Evolutionary conservation across 805 yeast genomes (phyloP).

Genomic region (Candida chilensis): DNA sequence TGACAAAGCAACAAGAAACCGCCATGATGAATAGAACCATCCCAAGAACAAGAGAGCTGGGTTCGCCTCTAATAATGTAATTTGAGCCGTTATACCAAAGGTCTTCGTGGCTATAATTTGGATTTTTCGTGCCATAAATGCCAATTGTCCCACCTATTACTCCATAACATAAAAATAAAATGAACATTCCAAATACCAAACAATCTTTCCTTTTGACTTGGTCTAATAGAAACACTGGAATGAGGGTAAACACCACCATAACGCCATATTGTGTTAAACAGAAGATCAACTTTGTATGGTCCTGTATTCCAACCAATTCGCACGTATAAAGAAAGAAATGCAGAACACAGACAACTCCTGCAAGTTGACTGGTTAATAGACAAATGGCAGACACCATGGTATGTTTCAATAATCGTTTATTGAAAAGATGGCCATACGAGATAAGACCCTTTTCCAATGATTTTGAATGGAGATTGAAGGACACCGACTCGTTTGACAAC

Average conservation of each 20-base stretch:
- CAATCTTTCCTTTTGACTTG: conserved; percentile 19
- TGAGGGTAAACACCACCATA: conserved; percentile 11
- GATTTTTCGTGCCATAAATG: conserved; percentile 9
- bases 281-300: conserved; percentile 4
- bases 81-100: no score
- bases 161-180: conserved; percentile 9
- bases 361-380: conserved; percentile 12
- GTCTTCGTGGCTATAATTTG: no score
- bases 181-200: conserved; percentile 16
- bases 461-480: no score
- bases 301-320: conserved; percentile 14
- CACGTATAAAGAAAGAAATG: conserved; percentile 15
- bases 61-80: no score
- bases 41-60: no score
- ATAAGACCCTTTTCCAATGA: no score
- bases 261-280: conserved; percentile 8
- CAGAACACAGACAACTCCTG: conserved; percentile 10
- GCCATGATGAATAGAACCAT: no score
- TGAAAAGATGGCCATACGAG: conserved; percentile 12
- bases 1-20: no score
- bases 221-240: conserved; percentile 20
- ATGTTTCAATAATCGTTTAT: conserved; percentile 8
- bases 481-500: no score
- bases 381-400: conserved; percentile 10
- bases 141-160: conserved; percentile 9